Conservation (phyloP, 495 filamentous ascomycete genomes). For the Penicillium paradoxum region DNA sequence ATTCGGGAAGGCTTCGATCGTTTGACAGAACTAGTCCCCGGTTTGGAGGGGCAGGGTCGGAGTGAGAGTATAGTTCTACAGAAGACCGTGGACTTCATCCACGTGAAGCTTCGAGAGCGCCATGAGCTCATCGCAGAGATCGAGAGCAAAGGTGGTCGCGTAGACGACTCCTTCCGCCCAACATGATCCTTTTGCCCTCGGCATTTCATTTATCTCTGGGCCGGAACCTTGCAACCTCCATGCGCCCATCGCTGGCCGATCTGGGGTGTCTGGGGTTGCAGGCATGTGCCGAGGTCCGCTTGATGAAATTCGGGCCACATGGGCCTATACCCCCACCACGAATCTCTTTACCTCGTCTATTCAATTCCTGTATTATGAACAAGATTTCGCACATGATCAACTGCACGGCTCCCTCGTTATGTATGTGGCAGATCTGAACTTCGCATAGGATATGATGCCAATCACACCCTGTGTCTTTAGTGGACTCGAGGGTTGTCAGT, state of each 20-base stretch:
- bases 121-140: slow-evolving; percentile 57
- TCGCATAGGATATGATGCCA: neutral
- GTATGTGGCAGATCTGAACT: neutral
- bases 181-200: slow-evolving; percentile 14
- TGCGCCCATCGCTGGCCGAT: slow-evolving; percentile 1
- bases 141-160: slow-evolving; percentile 54
- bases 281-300: slow-evolving; percentile 16
- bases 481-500: neutral
- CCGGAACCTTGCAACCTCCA: neutral
- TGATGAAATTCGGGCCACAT: slow-evolving; percentile 3
- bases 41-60: slow-evolving; percentile 73
- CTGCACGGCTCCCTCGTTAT: neutral
- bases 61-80: slow-evolving; percentile 81
- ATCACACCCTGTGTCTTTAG: neutral
- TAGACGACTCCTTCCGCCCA: slow-evolving; percentile 45
- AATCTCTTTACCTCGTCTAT: slow-evolving; percentile 12
- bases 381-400: slow-evolving; percentile 2
- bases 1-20: slow-evolving; percentile 86
- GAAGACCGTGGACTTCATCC: slow-evolving; percentile 69
- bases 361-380: neutral
- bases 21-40: slow-evolving; percentile 77
- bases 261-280: neutral
- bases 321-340: slow-evolving; percentile 11
- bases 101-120: slow-evolving; percentile 57
- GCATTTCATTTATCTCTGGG: neutral